Evolutionary conservation across 2,329 filamentous ascomycete species (phyloP).

Genomic region (Paecilomyces sp.): DNA sequence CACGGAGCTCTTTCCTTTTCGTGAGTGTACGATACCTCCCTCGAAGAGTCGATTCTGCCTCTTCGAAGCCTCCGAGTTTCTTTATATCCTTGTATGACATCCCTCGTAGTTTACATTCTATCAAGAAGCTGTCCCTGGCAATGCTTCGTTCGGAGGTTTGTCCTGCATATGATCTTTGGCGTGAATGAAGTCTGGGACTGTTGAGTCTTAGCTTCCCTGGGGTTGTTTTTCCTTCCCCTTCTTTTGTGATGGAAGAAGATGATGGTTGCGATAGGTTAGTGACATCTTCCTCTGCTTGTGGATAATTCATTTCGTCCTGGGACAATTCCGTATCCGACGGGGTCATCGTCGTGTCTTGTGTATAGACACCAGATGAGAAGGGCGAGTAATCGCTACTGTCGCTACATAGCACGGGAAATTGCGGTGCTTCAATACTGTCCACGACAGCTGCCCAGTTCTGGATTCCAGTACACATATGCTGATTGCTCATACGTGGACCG

Average conservation of each 20-base stretch:
- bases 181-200: neutral
- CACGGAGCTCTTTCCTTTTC: constrained; percentile 37
- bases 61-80: constrained; percentile 32
- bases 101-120: constrained; percentile 33
- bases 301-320: neutral
- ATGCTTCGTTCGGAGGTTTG: constrained; percentile 12
- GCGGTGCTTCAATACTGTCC: neutral
- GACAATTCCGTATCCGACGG: neutral
- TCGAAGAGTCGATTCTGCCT: constrained; percentile 42
- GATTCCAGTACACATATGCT: neutral
- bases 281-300: neutral
- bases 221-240: neutral
- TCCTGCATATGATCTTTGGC: neutral
- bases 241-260: neutral
- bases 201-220: neutral
- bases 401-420: neutral
- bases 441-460: neutral
- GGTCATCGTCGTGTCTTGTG: neutral
- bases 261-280: neutral
- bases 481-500: neutral
- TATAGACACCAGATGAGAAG: neutral
- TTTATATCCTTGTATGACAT: constrained; percentile 44
- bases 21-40: constrained; percentile 41
- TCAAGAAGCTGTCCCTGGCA: constrained; percentile 31
- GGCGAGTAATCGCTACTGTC: neutral